Conservation (phyloP, 2,329 filamentous ascomycete species). For the Elsinoe batatas region DNA sequence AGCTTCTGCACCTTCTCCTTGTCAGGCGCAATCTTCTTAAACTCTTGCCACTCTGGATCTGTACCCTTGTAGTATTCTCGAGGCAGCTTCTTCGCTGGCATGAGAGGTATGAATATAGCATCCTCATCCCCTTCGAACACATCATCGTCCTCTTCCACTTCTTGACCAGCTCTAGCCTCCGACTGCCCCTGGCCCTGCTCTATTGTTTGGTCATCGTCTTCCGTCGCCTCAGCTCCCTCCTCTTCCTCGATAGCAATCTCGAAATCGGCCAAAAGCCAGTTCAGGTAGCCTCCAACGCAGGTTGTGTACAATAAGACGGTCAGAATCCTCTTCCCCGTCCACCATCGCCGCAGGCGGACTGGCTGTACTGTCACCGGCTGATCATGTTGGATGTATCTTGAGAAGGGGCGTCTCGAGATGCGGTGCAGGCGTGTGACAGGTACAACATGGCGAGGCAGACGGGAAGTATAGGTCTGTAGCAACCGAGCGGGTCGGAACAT, state of each 20-base stretch:
- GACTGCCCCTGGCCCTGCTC: constrained; percentile 1
- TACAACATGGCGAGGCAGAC: constrained; percentile 5
- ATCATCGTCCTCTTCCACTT: constrained; percentile 25
- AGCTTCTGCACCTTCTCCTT: constrained; percentile 30
- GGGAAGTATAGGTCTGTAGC: constrained; percentile 3
- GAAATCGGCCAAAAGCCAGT: constrained; percentile 17
- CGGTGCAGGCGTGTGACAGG: background rate
- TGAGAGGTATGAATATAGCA: constrained; percentile 40
- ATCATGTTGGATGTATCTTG: constrained; percentile 6
- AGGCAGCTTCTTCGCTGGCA: constrained; percentile 34
- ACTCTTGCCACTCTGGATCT: constrained; percentile 47
- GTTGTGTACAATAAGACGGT: constrained; percentile 6
- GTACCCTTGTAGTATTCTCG: constrained; percentile 38
- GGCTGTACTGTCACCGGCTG: constrained; percentile 11
- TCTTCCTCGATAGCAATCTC: constrained; percentile 24
- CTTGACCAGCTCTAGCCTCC: constrained; percentile 19
- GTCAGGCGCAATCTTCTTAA: constrained; percentile 37
- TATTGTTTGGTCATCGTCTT: background rate
- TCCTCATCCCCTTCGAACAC: constrained; percentile 27
- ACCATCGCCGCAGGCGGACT: constrained; percentile 8
- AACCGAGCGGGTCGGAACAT: constrained; percentile 11
- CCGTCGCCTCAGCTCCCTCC: constrained; percentile 17
- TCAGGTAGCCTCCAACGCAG: constrained; percentile 15
- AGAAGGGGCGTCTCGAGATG: background rate
- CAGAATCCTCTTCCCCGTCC: constrained; percentile 8